Base-by-base conservation (phyloP, 2,329 filamentous ascomycete genomes). In the Sarocladium oryzae region DNA sequence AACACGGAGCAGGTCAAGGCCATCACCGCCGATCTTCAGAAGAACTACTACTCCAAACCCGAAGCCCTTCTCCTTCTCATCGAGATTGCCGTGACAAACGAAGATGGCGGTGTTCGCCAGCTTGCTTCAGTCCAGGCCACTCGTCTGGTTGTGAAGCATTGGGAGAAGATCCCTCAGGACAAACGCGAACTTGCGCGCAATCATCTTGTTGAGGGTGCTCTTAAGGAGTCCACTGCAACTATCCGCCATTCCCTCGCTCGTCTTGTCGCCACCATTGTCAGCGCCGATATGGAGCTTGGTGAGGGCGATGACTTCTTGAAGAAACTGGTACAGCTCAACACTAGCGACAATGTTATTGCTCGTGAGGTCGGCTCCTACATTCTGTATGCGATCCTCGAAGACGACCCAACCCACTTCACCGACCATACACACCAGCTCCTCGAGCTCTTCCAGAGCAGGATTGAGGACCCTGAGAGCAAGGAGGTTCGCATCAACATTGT, bases 401-500 rank as follows among this genome's bases (percentile, higher is more conserved):
- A 86, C 51, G 85, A 95, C 58, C 89, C 89, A 18, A 85, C 90
- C 58, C 80, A 85, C 59, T 95, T 96, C 69, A 82, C 83, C 61
- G 87, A 91, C 62, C 88, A 93, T 69, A 82, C 89, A 60, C 70
- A 78, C 53, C 84, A 88, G 64, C 81, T 97, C 54, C 89, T 97
- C 62, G 77, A 80, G 61, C 77, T 97, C 23, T 96, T 97, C 73
- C 77, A 77, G 69, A 85, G 85, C 67, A 95, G 91, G 45, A 93
- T 99, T 62, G 84, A 87, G 62, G 93, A 97, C 64, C 84, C 88
- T 1, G 85, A 95, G 70, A 96, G 90, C 68, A 81, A 87, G 55
- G 89, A 96, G 66, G 93, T 99, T 52, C 86, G 91, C 61, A 84
- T 96, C 73, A 97, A 96, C 76, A 95, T 93, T 28, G 85, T 96